Evolutionary conservation across 2,329 filamentous ascomycete species (phyloP).

Genomic region (Tolypocladium cylindrosporum): DNA sequence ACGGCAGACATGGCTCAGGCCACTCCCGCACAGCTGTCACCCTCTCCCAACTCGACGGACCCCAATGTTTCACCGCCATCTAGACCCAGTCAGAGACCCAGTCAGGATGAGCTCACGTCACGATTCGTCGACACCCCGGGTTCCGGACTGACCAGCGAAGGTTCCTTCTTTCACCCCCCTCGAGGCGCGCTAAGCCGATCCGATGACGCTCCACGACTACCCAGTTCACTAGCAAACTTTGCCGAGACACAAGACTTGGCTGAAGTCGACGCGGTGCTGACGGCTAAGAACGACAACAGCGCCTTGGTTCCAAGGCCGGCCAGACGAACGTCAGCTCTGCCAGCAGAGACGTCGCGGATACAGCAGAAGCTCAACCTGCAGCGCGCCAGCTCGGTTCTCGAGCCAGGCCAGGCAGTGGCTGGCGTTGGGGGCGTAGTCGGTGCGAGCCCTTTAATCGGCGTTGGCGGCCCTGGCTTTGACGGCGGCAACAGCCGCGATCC

Average conservation of each 20-base stretch:
- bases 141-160: conserved; percentile 38
- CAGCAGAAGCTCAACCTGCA: conserved; percentile 70
- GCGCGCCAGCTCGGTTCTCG: conserved; percentile 61
- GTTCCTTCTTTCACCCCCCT: conserved; percentile 38
- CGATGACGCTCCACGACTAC: conserved; percentile 25
- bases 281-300: conserved; percentile 28
- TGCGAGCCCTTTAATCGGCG: conserved; percentile 38
- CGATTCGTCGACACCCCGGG: conserved; percentile 46
- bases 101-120: conserved; percentile 43
- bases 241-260: conserved; percentile 12
- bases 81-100: conserved; percentile 26
- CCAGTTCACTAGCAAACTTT: conserved; percentile 31
- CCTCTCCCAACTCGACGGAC: conserved; percentile 18
- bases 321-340: conserved; percentile 27
- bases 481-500: conserved; percentile 44
- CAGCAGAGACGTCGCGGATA: conserved; percentile 53
- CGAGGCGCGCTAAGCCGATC: conserved; percentile 18
- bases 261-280: conserved; percentile 13
- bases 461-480: conserved; percentile 45
- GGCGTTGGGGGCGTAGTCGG: conserved; percentile 28
- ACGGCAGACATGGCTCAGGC: conserved; percentile 42
- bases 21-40: conserved; percentile 25
- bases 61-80: conserved; percentile 14
- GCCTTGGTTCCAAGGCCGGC: conserved; percentile 35
- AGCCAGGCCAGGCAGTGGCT: conserved; percentile 41